phyloP scores from a whole-genome alignment of 108 stramenopile species.

The Pseudonitzschia pungens region DNA sequence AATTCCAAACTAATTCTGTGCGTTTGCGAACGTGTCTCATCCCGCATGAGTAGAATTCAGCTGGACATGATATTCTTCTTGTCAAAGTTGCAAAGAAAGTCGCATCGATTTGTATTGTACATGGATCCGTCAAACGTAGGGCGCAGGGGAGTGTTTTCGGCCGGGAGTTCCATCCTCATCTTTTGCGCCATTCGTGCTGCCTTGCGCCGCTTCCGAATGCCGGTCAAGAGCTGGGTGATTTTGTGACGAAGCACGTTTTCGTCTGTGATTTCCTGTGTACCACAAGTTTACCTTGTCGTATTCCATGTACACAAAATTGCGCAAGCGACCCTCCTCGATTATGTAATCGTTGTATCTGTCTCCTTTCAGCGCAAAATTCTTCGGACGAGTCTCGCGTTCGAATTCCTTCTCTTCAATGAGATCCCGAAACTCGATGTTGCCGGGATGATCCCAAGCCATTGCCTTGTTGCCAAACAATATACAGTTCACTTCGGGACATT shows the following conservation, averaged over 20 bases:
- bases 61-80: too few relatives aligned
- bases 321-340: not conserved
- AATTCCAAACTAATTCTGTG: too few relatives aligned
- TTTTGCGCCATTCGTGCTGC: not conserved
- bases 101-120: not conserved
- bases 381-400: not conserved
- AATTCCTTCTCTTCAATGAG: constrained; percentile 4
- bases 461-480: constrained; percentile 10
- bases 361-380: not conserved
- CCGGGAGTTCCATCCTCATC: not conserved
- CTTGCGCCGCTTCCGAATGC: constrained; percentile 15
- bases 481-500: constrained; percentile 10
- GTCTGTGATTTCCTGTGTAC: constrained; percentile 3
- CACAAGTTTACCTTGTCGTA: not conserved
- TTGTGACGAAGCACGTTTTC: constrained; percentile 3
- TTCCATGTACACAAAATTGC: constrained; percentile 1
- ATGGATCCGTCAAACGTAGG: not conserved
- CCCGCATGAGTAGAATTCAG: too few relatives aligned
- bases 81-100: too few relatives aligned
- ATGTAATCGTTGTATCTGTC: constrained; percentile 5
- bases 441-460: constrained; percentile 9
- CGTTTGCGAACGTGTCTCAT: too few relatives aligned
- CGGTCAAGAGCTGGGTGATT: constrained; percentile 2
- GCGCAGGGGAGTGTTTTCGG: not conserved
- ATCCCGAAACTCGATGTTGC: constrained; percentile 13